A percentile compares a stretch with the other conserved stretches of the same genome.
Conservation (phyloP, 345 rosid species). For the Eutrema japonicum region DNA sequence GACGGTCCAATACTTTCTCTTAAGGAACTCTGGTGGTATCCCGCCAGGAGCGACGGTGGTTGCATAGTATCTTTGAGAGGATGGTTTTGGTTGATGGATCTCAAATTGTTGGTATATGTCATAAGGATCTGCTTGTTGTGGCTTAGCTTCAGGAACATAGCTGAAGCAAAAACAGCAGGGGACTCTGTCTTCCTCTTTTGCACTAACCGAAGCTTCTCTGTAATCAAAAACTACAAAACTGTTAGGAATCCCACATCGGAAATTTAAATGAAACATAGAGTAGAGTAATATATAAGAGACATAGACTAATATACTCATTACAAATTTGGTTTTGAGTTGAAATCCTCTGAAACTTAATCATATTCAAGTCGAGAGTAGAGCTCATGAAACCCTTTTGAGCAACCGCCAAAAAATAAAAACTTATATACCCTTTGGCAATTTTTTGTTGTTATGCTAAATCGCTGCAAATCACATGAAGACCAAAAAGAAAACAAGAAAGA, state of each 20-base stretch:
- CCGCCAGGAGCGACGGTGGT: constrained; percentile 53
- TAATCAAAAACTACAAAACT: constrained; percentile 1
- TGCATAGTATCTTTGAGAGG: constrained; percentile 31
- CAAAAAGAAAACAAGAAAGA: not conserved
- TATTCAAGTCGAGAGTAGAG: too few relatives aligned
- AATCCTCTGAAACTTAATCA: too few relatives aligned
- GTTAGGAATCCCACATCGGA: not conserved
- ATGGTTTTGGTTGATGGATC: constrained; percentile 32
- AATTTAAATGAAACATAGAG: not conserved
- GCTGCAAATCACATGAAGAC: not conserved
- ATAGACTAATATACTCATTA: too few relatives aligned
- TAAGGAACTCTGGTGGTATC: constrained; percentile 54
- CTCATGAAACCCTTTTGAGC: too few relatives aligned
- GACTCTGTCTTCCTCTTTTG: constrained; percentile 45
- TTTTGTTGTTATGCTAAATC: too few relatives aligned
- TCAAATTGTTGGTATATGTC: constrained; percentile 52
- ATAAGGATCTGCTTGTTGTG: constrained; percentile 46
- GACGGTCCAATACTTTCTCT: constrained; percentile 56
- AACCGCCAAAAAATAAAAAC: too few relatives aligned
- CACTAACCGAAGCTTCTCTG: constrained; percentile 55
- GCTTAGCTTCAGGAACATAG: constrained; percentile 41
- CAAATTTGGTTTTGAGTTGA: too few relatives aligned
- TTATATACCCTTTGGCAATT: too few relatives aligned
- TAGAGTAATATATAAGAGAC: too few relatives aligned
- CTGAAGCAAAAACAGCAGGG: constrained; percentile 47